These are phyloP conservation scores for Fomitopsis betulina DNA, from an alignment of 1,284 basidiomycete species.

Conservation along the genomic window DNA sequence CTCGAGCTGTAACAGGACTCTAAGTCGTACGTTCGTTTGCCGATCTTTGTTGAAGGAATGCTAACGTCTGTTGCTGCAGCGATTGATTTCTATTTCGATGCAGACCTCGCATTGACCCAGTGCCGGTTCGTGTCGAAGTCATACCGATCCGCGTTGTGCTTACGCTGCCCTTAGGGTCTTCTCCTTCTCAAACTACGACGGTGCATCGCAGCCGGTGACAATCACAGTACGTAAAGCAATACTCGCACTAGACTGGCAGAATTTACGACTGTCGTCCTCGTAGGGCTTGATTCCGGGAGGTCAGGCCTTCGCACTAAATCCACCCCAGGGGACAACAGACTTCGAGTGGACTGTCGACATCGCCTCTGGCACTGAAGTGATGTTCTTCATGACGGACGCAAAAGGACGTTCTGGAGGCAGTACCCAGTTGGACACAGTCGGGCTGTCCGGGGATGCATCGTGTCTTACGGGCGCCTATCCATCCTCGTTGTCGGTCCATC, in stretches of 20 bases:
- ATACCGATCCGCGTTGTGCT: neutral
- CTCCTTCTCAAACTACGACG: slow-evolving; percentile 43
- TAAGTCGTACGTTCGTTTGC: slow-evolving; percentile 29
- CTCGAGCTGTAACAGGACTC: slow-evolving; percentile 48
- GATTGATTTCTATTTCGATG: slow-evolving; percentile 44
- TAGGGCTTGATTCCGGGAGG: slow-evolving; percentile 69
- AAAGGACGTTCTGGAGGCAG: slow-evolving; percentile 52
- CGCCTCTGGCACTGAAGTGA: slow-evolving; percentile 50
- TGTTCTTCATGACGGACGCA: slow-evolving; percentile 61
- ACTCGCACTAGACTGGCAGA: neutral
- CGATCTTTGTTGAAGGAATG: neutral
- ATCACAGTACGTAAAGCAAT: slow-evolving; percentile 41
- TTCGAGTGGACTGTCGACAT: slow-evolving; percentile 59
- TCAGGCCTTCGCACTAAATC: slow-evolving; percentile 39
- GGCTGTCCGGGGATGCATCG: slow-evolving; percentile 41
- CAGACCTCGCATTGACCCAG: slow-evolving; percentile 53
- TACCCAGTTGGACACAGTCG: slow-evolving; percentile 47
- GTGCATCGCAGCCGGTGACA: slow-evolving; percentile 54
- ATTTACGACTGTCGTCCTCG: neutral
- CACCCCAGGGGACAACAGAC: slow-evolving; percentile 36
- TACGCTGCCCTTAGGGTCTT: slow-evolving; percentile 39
- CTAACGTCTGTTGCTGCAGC: slow-evolving; percentile 16
- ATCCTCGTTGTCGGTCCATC: slow-evolving; percentile 35
- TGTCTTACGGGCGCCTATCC: slow-evolving; percentile 54
- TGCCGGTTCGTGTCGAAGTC: slow-evolving; percentile 43